Percentiles rank a stretch among this genome's conserved stretches.
phyloP scores from a whole-genome alignment of 345 rosid genomes.

The Syzygium aqueum region DNA sequence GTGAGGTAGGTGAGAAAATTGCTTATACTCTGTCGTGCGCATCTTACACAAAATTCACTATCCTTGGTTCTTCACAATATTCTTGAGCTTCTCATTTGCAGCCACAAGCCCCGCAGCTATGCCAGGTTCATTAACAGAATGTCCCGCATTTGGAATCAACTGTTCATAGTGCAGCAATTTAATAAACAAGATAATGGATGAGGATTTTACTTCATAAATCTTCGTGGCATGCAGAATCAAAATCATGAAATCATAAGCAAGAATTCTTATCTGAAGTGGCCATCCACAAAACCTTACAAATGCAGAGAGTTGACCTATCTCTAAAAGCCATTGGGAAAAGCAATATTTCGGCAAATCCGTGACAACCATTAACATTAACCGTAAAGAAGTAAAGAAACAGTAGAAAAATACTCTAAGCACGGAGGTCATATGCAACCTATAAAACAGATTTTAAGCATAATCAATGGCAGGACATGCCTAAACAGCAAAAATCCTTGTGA shows the following conservation, averaged over 20 bases:
- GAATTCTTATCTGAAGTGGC: background rate
- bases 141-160: slow-evolving; percentile 88
- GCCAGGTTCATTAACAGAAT: slow-evolving; percentile 90
- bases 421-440: too few relatives aligned
- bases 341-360: too few relatives aligned
- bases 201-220: background rate
- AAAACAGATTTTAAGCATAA: too few relatives aligned
- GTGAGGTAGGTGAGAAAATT: background rate
- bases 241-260: background rate
- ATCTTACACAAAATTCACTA: background rate
- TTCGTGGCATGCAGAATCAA: background rate
- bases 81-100: slow-evolving; percentile 72
- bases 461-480: too few relatives aligned
- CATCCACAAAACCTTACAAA: background rate
- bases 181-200: background rate
- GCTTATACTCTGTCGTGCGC: background rate
- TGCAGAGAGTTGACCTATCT: background rate
- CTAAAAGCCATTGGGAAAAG: too few relatives aligned
- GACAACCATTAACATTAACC: too few relatives aligned
- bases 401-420: too few relatives aligned
- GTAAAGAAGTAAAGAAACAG: too few relatives aligned
- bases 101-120: slow-evolving; percentile 81
- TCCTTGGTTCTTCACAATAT: slow-evolving; percentile 16
- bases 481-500: too few relatives aligned
- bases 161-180: slow-evolving; percentile 7